phyloP scores from a whole-genome alignment of 345 rosid genomes.

The Populus nigra region DNA sequence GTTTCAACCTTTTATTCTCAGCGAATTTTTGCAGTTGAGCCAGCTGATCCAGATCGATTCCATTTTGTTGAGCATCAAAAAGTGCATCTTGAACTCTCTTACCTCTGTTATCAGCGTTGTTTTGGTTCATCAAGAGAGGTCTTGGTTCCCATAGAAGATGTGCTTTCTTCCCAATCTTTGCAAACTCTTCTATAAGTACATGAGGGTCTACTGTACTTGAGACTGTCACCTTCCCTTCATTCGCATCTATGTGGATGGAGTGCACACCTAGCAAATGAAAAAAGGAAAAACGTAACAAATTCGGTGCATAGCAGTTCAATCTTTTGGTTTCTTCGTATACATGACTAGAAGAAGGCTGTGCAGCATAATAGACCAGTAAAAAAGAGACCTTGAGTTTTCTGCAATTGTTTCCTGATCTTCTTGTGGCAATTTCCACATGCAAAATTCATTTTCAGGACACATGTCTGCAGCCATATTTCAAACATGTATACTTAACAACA shows the following conservation, averaged over 20 bases:
- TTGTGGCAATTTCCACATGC: not conserved
- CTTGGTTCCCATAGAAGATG: not conserved
- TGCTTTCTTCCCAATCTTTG: not conserved
- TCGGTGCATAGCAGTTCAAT: not conserved
- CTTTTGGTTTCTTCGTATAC: not conserved
- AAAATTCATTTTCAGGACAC: conserved; percentile 2
- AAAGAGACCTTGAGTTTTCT: not conserved
- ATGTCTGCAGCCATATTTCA: not conserved
- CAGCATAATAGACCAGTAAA: not conserved
- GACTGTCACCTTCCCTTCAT: conserved; percentile 5
- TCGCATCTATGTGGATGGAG: not conserved
- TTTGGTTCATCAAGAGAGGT: not conserved
- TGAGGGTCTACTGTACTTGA: conserved; percentile 2
- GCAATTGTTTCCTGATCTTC: not conserved
- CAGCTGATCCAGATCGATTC: not conserved
- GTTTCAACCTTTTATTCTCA: not conserved
- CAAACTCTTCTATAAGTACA: not conserved
- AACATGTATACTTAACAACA: not conserved
- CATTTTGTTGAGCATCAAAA: too few species aligned
- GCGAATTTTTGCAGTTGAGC: not conserved
- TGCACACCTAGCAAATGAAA: not conserved
- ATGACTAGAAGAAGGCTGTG: not conserved
- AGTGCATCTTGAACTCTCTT: not conserved
- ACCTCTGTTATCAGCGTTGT: not conserved
- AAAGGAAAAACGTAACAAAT: not conserved